These are phyloP conservation scores for Eimeria tenella DNA, from an alignment of 169 alveolate genomes.

Conservation along the genomic window DNA sequence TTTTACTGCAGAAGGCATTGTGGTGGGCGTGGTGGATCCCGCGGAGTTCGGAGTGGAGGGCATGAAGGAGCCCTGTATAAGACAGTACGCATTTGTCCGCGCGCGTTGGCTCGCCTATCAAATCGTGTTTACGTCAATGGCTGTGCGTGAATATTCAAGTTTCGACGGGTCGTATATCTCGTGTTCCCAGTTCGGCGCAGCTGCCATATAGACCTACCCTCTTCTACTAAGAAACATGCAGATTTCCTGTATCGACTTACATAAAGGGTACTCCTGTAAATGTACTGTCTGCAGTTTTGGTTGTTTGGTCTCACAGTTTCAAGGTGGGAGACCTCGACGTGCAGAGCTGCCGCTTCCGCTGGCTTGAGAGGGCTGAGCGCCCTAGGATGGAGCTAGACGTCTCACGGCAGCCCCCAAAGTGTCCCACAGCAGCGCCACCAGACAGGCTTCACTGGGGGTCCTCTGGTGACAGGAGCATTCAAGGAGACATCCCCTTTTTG, in stretches of 20 bases:
- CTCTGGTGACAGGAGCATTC: not conserved
- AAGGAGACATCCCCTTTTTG: not conserved
- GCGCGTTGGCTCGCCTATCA: no score
- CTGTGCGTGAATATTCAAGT: no score
- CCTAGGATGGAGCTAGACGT: not conserved
- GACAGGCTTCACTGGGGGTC: no score
- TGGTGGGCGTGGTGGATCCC: constrained; percentile 46
- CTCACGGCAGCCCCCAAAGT: no score
- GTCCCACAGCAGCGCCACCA: no score
- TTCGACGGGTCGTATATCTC: no score
- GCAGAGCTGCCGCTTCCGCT: constrained; percentile 3
- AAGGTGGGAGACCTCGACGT: constrained; percentile 31
- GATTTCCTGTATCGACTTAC: no score
- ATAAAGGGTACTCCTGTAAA: not conserved
- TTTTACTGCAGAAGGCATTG: constrained; percentile 31
- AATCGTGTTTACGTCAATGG: no score
- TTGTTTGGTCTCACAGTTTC: constrained; percentile 4
- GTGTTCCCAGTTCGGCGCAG: no score
- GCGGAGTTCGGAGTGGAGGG: not conserved
- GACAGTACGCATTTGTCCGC: not conserved
- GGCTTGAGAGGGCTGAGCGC: not conserved
- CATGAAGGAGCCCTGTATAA: not conserved
- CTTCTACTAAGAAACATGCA: no score
- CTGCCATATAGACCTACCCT: no score
- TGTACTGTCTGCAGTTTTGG: not conserved